Evolutionary conservation across 495 filamentous ascomycete species (phyloP).

Genomic region (Podospora anserina): DNA sequence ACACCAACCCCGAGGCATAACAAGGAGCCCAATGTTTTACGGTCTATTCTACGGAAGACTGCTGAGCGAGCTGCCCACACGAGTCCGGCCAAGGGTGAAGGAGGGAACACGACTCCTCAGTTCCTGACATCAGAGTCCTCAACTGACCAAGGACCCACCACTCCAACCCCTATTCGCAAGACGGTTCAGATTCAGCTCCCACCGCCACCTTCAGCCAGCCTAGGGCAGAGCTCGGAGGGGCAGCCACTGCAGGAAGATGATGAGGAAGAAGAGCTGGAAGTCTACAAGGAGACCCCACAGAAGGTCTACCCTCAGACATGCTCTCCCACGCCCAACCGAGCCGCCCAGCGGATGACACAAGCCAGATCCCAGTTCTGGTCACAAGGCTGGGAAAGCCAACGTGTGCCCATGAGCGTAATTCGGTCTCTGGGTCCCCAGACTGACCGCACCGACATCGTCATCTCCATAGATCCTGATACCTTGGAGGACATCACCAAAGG

Average conservation of each 20-base stretch:
- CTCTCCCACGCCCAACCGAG: constrained; percentile 18
- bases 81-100: not conserved
- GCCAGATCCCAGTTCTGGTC: constrained; percentile 34
- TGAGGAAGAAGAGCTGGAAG: constrained; percentile 17
- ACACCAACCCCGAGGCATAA: not conserved
- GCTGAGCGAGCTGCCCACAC: not conserved
- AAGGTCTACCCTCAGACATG: constrained; percentile 12
- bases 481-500: constrained; percentile 41
- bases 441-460: constrained; percentile 45
- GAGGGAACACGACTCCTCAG: constrained; percentile 9
- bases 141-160: constrained; percentile 5
- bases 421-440: constrained; percentile 45
- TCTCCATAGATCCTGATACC: constrained; percentile 40
- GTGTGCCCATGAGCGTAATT: constrained; percentile 44
- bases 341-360: constrained; percentile 18
- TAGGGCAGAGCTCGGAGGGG: not conserved
- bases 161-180: constrained; percentile 21
- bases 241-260: constrained; percentile 25
- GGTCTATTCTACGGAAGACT: not conserved
- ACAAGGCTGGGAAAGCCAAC: constrained; percentile 49
- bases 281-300: constrained; percentile 28
- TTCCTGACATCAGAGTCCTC: constrained; percentile 10
- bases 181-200: constrained; percentile 25
- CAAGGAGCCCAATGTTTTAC: not conserved
- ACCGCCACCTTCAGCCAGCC: not conserved